These are phyloP conservation scores for Jacaranda copaia DNA, from an alignment of 257 asterid genomes.

Conservation along the genomic window DNA sequence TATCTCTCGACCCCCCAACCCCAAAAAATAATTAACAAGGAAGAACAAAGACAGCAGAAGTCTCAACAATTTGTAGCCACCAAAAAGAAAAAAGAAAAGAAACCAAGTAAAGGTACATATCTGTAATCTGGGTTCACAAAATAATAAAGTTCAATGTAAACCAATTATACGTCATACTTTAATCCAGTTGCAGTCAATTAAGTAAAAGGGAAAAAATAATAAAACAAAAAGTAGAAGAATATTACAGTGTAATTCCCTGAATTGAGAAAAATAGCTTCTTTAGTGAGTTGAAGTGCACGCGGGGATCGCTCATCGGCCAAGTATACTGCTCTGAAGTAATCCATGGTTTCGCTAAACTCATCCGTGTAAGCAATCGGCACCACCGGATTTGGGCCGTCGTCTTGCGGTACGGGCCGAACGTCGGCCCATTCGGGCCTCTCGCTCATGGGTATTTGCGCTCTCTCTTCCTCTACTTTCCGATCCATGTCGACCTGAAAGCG, in stretches of 20 bases:
- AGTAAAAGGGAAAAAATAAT: background rate
- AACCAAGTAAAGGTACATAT: background rate
- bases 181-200: constrained; percentile 3
- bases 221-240: background rate
- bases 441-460: constrained; percentile 52
- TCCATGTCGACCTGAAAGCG: constrained; percentile 36
- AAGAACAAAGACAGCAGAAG: too few relatives aligned
- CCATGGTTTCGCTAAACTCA: constrained; percentile 85
- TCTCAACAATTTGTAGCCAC: background rate
- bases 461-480: constrained; percentile 22
- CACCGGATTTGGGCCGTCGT: constrained; percentile 91
- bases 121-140: background rate
- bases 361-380: constrained; percentile 83
- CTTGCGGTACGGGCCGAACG: constrained; percentile 77
- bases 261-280: constrained; percentile 72
- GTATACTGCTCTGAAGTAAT: constrained; percentile 86
- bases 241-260: constrained; percentile 91
- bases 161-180: background rate
- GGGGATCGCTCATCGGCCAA: constrained; percentile 83
- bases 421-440: constrained; percentile 87
- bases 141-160: background rate
- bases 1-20: background rate
- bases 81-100: background rate
- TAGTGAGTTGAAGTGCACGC: constrained; percentile 81
- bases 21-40: background rate